phyloP scores from a whole-genome alignment of 306 rosid species.

The Ormosia emarginata region DNA sequence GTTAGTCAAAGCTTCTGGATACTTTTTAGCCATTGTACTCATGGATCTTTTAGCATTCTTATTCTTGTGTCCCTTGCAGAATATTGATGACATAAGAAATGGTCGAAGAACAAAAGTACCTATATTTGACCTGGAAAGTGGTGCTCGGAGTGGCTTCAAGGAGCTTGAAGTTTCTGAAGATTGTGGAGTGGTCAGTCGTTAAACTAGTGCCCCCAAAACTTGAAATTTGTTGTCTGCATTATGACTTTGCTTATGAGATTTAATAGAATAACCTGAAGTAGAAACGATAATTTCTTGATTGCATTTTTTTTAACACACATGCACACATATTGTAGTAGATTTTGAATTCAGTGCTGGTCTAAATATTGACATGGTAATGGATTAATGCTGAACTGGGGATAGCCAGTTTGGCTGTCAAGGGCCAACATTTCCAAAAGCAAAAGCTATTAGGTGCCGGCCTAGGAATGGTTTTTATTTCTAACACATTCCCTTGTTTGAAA shows the following conservation, averaged over 20 bases:
- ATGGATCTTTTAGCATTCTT: conserved; percentile 20
- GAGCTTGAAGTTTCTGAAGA: conserved; percentile 98
- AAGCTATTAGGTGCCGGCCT: neutral
- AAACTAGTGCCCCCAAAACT: conserved; percentile 14
- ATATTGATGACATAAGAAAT: conserved; percentile 84
- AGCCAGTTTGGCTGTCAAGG: neutral
- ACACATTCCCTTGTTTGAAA: neutral
- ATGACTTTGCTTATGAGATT: neutral
- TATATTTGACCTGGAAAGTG: conserved; percentile 87
- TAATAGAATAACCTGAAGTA: neutral
- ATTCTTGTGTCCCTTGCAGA: conserved; percentile 56
- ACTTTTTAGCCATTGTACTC: conserved; percentile 6
- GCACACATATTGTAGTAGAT: neutral
- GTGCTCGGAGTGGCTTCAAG: conserved; percentile 90
- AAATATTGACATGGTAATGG: neutral
- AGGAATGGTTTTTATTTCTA: neutral
- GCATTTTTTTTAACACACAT: neutral
- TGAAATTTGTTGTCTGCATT: conserved; percentile 10
- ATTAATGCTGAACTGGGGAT: neutral
- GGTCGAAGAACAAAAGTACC: conserved; percentile 88
- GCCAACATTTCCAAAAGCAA: conserved; percentile 5
- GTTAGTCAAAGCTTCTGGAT: conserved; percentile 13
- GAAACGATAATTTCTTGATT: neutral
- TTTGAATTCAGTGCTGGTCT: neutral
- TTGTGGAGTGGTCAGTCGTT: conserved; percentile 93